Percentiles rank a stretch among this genome's conserved stretches.
Conservation (phyloP, 306 rosid genomes). For the Cucumis hystrix region DNA sequence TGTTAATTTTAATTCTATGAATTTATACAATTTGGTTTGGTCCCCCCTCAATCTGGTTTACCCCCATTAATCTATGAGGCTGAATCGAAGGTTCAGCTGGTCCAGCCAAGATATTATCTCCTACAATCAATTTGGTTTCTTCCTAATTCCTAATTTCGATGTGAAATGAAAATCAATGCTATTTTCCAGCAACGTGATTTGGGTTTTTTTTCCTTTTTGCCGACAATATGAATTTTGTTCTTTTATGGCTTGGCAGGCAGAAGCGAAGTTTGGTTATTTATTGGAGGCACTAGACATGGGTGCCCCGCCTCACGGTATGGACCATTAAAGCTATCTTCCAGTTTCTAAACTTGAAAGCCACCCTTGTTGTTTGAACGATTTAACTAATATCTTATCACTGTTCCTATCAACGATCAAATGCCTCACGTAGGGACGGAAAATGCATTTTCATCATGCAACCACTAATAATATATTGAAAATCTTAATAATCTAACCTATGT, state of each 20-base stretch:
- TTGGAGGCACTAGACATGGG: slow-evolving; percentile 98
- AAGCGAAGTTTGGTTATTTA: slow-evolving; percentile 86
- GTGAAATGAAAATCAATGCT: no score
- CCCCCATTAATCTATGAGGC: not conserved
- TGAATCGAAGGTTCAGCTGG: not conserved
- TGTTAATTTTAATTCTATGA: not conserved
- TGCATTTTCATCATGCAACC: not conserved
- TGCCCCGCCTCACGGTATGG: slow-evolving; percentile 96
- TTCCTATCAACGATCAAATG: not conserved
- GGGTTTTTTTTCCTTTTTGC: not conserved
- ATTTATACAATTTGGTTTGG: not conserved
- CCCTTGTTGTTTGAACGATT: not conserved
- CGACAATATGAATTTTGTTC: not conserved
- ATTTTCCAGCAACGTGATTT: not conserved
- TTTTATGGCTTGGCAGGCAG: slow-evolving; percentile 50
- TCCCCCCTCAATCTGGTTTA: not conserved
- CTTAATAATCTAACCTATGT: not conserved
- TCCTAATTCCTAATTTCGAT: not conserved
- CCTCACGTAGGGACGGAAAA: not conserved
- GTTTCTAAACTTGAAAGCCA: not conserved
- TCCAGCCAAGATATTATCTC: not conserved
- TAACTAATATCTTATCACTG: not conserved
- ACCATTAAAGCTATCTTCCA: not conserved
- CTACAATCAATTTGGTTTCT: not conserved
- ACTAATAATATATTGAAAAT: not conserved